Evolutionary conservation across 768 basidiomycete genomes (phyloP).

Genomic region (Pleurotus djamor): DNA sequence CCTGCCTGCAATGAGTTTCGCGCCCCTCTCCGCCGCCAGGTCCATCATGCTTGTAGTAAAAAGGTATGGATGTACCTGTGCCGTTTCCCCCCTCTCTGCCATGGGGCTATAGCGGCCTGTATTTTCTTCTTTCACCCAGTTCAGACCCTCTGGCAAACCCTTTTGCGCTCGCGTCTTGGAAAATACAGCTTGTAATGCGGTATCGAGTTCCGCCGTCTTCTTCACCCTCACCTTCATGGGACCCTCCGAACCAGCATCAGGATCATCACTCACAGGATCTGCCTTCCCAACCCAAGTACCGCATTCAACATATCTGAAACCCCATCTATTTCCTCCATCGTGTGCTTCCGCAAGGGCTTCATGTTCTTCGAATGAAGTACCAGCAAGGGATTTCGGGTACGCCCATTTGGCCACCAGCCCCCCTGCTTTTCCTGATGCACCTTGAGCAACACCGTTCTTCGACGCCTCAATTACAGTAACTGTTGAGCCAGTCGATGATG

Average conservation of each 20-base stretch:
- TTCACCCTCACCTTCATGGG: conserved; percentile 44
- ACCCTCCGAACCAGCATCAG: conserved; percentile 18
- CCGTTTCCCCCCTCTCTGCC: conserved; percentile 56
- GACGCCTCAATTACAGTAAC: conserved; percentile 77
- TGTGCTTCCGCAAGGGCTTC: conserved; percentile 67
- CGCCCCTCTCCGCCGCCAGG: conserved; percentile 56
- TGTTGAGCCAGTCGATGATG: conserved; percentile 27
- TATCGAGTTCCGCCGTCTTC: conserved; percentile 49
- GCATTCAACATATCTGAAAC: conserved; percentile 75
- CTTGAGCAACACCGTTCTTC: conserved; percentile 63
- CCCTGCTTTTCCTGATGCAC: conserved; percentile 76
- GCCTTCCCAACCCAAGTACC: conserved; percentile 73
- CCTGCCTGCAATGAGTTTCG: conserved; percentile 41
- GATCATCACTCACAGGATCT: conserved; percentile 22
- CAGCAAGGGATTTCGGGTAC: conserved; percentile 65
- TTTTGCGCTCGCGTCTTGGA: conserved; percentile 20
- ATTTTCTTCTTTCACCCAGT: conserved; percentile 54
- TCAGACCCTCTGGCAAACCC: conserved; percentile 47
- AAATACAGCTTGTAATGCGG: conserved; percentile 17
- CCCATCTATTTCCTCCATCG: conserved; percentile 74
- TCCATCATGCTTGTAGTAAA: conserved; percentile 75
- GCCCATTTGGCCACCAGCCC: conserved; percentile 89
- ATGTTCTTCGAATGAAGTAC: conserved; percentile 75
- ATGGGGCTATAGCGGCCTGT: conserved; percentile 63
- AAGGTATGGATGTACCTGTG: conserved; percentile 74